Conservation (phyloP, 2,329 filamentous ascomycete species). For the Basipetospora chlamydospora region DNA sequence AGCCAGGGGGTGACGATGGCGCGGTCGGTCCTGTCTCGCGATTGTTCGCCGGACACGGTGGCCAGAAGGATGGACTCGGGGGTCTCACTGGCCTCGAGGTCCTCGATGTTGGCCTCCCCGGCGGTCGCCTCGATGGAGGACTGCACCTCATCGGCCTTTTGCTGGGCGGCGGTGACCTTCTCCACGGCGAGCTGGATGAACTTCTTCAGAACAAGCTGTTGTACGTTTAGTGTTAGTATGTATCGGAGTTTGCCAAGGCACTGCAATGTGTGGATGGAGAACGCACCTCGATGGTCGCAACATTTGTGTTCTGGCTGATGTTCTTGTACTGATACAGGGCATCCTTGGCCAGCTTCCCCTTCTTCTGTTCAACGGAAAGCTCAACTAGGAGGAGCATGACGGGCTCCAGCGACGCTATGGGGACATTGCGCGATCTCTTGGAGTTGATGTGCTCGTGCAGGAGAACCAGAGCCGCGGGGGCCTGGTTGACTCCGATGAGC, state of each 20-base stretch:
- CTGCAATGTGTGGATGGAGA: not conserved
- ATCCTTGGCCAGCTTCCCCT: constrained; percentile 97
- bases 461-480: constrained; percentile 78
- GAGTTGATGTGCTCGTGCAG: constrained; percentile 99
- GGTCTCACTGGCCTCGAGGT: constrained; percentile 92
- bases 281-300: constrained; percentile 84
- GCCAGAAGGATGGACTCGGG: constrained; percentile 96
- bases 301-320: constrained; percentile 97
- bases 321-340: constrained; percentile 99
- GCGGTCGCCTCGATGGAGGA: constrained; percentile 62
- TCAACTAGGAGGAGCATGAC: constrained; percentile 98
- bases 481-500: constrained; percentile 94
- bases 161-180: constrained; percentile 90
- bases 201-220: constrained; percentile 77
- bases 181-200: constrained; percentile 95
- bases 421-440: constrained; percentile 93
- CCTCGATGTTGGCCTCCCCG: constrained; percentile 61
- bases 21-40: constrained; percentile 89
- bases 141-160: constrained; percentile 91
- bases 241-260: no score
- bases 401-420: constrained; percentile 89
- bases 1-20: constrained; percentile 98
- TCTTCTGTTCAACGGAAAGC: constrained; percentile 91
- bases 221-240: constrained; percentile 4
- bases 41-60: constrained; percentile 95